These are phyloP conservation scores for Aegilops speltoides DNA, from an alignment of 176 grass and related monocot species.

Conservation along the genomic window DNA sequence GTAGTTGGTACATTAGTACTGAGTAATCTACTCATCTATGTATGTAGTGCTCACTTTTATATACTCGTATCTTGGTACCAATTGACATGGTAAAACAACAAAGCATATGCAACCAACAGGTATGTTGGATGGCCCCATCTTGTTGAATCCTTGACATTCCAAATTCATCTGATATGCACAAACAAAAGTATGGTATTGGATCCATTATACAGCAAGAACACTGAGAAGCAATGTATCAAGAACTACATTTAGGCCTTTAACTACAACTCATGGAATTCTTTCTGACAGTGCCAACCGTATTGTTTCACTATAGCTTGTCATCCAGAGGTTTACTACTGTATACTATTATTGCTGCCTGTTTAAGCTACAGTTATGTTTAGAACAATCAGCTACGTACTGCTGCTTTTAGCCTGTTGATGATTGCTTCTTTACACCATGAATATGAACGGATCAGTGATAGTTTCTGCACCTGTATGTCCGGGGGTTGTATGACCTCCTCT, in stretches of 20 bases:
- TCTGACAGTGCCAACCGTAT: neutral
- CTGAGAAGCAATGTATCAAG: neutral
- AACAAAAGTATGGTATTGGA: too few species aligned
- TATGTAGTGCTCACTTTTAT: too few species aligned
- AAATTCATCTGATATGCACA: too few species aligned
- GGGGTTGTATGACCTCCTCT: conserved; percentile 33
- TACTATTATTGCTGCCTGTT: neutral
- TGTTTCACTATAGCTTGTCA: neutral
- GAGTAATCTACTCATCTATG: neutral
- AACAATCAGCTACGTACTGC: neutral
- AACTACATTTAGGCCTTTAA: neutral
- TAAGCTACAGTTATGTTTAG: neutral
- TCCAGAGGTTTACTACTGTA: conserved; percentile 5
- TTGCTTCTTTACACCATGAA: conserved; percentile 5
- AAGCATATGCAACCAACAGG: too few species aligned
- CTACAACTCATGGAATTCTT: neutral
- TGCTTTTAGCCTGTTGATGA: neutral
- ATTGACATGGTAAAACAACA: neutral
- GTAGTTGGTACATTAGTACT: neutral
- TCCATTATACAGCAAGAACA: neutral
- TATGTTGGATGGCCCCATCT: too few species aligned
- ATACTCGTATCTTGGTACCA: neutral
- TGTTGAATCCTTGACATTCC: too few species aligned
- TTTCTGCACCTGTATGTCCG: conserved; percentile 23
- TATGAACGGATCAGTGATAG: conserved; percentile 1